Evolutionary conservation across 2,329 filamentous ascomycete genomes (phyloP), one percentile per base, ranked within the genome.

Genomic region (Epichloe coenophiala): DNA sequence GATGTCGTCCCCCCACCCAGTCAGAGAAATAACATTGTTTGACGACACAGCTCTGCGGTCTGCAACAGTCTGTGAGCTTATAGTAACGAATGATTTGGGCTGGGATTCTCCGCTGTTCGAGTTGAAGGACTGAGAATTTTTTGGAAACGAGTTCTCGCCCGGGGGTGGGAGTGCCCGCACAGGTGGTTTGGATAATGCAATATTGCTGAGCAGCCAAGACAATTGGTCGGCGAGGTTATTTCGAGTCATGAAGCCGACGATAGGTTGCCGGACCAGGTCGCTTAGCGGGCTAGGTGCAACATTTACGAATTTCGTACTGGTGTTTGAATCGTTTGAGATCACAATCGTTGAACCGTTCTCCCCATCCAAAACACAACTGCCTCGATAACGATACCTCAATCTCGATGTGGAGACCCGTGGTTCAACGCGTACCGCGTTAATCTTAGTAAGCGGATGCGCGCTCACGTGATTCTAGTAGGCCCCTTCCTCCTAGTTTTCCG

Each of bases 161-260:
- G 56, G 50, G 59, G 59, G 67, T 39, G 71, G 66, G 54, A 64
- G 63, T 51, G 66, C 63, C 56, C 65, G 67, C 54, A 60, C 63
- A 51, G 66, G 67, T 52, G 69, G 68, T 60, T 65, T 66, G 57
- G 64, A 64, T 58, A 66, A 61, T 51, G 65, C 60, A 58, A 68
- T 63, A 63, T 76, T 74, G 58, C 69, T 68, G 59, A 78, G 61
- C 60, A 81, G 68, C 77, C 77, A 81, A 58, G 73, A 68, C 58
- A 81, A 66, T 62, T 81, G 75, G 60, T 76, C 71, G 58, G 66
- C 63, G 53, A 81, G 71, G 61, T 81, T 81, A 67, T 80, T 79
- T 62, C 74, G 75, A 69, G 77, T 81, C 77, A 81, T 81, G 69
- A 74, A 75, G 69, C 61, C 70, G 65, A 65, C 58, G 53, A 51